Conservation (phyloP, 2,329 filamentous ascomycete species). For the Penicillium sp. region DNA sequence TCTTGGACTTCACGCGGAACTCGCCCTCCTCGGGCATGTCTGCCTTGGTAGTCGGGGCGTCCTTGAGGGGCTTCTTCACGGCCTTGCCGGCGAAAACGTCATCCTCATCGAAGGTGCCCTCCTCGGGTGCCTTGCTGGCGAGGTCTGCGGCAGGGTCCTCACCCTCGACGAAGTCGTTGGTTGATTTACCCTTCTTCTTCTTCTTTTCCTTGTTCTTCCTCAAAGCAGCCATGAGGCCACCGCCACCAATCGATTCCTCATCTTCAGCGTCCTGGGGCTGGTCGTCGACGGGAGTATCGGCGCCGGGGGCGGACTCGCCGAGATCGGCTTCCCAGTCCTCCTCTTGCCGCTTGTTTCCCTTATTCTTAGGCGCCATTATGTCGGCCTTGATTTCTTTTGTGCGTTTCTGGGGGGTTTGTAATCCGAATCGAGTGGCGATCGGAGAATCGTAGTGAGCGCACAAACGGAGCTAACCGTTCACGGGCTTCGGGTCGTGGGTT, state of each 20-base stretch:
- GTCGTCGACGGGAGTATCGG: constrained; percentile 41
- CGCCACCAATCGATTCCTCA: constrained; percentile 55
- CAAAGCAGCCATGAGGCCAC: constrained; percentile 73
- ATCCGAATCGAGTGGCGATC: constrained; percentile 17
- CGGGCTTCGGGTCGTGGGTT: constrained; percentile 5
- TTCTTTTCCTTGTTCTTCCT: constrained; percentile 79
- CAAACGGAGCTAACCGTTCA: constrained; percentile 29
- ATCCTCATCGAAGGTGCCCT: constrained; percentile 76
- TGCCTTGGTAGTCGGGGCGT: constrained; percentile 46
- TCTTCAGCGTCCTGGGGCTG: constrained; percentile 47
- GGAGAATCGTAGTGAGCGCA: constrained; percentile 19
- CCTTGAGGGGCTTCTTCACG: constrained; percentile 52
- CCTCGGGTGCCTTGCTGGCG: constrained; percentile 66
- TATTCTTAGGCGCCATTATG: constrained; percentile 89
- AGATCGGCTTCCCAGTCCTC: constrained; percentile 95
- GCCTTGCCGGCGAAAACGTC: constrained; percentile 78
- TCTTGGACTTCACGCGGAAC: constrained; percentile 83
- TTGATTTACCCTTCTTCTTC: constrained; percentile 76
- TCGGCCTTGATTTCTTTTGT: constrained; percentile 3
- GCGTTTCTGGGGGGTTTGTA: constrained; percentile 1
- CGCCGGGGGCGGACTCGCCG: constrained; percentile 62
- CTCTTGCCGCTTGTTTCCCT: constrained; percentile 76
- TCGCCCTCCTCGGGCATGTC: constrained; percentile 50
- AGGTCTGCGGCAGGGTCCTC: constrained; percentile 53
- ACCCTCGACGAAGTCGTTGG: constrained; percentile 68